Evolutionary conservation across 345 rosid genomes (phyloP), one percentile per base, ranked within the genome.

Genomic region (Capsella bursapastoris): DNA sequence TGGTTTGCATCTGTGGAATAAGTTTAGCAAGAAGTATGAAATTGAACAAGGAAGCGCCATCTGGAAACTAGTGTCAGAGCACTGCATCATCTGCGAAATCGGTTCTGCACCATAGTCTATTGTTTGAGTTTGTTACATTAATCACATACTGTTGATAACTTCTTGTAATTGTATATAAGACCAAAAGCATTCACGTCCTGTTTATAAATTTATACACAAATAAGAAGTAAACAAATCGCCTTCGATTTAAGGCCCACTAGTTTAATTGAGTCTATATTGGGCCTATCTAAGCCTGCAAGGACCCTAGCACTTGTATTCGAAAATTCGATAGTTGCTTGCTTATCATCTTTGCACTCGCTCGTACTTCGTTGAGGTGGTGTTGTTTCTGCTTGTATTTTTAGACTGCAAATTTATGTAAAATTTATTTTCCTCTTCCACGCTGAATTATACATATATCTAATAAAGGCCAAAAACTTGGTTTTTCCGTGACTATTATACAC

Each of bases 1-100:
- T 34, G 97, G 90, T n/a, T 76, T 90, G 15, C 98, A 93, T 64
- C 74, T 80, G 2, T 82, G 88, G 92, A 83, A 80, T 74, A 85
- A 81, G 66, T 68, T 65, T 44, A 87, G 79, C 40, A 80, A 49
- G 62, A 73, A 56, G 16, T 71, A 82, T 8, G 62, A 49, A 43
- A 80, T 83, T n/a, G 83, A 83, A 77, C 73, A 80, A 38, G 87
- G 83, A 38, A 82, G 88, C 50, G 82, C 73, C 32, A 45, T 73
- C 62, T 80, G 57, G 45, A 77, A 82, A 56, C 57, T 82, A 22
- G 83, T 88, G 53, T 72, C 76, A 41, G 78, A 85, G 29, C 72
- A 81, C 25, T 80, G 86, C 22, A 62, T 79, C 4, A 49, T 81
- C 57, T 85, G 88, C 47, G 65, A 63, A 1, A 8, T 13, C 64